Evolutionary conservation across 2,329 filamentous ascomycete species (phyloP).

Genomic region (Sarocladium strictum): DNA sequence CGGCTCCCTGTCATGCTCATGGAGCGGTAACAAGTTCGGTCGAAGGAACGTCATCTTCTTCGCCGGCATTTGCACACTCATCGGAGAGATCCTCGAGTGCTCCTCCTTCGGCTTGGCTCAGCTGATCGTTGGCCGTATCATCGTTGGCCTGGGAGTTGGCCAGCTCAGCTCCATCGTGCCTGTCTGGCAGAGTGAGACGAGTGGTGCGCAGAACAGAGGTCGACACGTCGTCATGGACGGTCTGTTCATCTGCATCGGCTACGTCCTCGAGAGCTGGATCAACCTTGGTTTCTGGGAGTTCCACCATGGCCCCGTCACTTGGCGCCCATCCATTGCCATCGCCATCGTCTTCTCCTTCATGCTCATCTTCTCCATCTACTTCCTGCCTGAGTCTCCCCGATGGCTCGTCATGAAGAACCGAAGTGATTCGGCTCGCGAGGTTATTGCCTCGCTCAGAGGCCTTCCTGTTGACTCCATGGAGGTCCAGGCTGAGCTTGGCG

Average conservation of each 20-base stretch:
- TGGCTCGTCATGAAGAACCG: constrained; percentile 30
- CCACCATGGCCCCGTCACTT: constrained; percentile 21
- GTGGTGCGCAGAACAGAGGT: constrained; percentile 47
- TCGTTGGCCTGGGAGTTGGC: constrained; percentile 48
- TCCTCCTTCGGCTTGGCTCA: constrained; percentile 35
- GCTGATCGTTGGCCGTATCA: constrained; percentile 37
- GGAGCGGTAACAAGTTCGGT: constrained; percentile 52
- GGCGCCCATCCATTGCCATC: constrained; percentile 30
- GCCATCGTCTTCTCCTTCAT: constrained; percentile 25
- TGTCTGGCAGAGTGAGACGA: constrained; percentile 47
- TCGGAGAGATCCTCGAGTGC: constrained; percentile 51
- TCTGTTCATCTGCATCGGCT: constrained; percentile 39
- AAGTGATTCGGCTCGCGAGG: constrained; percentile 23
- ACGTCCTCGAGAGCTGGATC: constrained; percentile 37
- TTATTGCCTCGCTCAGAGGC: constrained; percentile 33
- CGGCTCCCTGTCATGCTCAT: constrained; percentile 34
- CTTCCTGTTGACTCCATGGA: constrained; percentile 28
- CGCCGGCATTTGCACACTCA: constrained; percentile 40
- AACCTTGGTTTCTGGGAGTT: constrained; percentile 36
- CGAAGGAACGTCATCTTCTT: constrained; percentile 50
- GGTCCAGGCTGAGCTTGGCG: constrained; percentile 35
- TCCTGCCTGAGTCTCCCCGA: constrained; percentile 29
- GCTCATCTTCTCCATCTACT: constrained; percentile 27
- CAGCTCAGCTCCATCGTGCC: constrained; percentile 45
- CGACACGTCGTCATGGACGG: constrained; percentile 40